A percentile compares a stretch with the other conserved stretches of the same genome.
These are phyloP conservation scores for Leccinum disarticulatum DNA, from an alignment of 768 basidiomycete genomes.

Conservation along the genomic window DNA sequence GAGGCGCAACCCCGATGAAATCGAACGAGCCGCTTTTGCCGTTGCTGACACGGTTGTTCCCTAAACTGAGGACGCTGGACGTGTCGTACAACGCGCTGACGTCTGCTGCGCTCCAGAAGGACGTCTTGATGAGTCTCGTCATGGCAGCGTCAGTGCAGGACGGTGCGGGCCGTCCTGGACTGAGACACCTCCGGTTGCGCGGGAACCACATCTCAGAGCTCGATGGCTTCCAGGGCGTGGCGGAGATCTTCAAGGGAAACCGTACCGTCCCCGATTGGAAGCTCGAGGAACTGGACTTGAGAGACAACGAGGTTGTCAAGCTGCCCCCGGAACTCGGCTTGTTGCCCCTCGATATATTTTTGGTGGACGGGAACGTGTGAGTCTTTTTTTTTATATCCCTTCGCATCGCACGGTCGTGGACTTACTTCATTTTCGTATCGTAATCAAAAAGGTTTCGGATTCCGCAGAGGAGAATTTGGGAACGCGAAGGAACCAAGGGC, in stretches of 20 bases:
- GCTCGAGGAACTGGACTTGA: slow-evolving; percentile 77
- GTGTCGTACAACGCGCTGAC: slow-evolving; percentile 75
- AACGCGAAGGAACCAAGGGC: slow-evolving; percentile 83
- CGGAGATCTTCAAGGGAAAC: slow-evolving; percentile 66
- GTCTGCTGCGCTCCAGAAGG: slow-evolving; percentile 47
- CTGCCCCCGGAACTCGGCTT: slow-evolving; percentile 70
- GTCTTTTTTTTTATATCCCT: slow-evolving; percentile 29
- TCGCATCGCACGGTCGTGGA: background rate
- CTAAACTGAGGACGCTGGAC: slow-evolving; percentile 65
- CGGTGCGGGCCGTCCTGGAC: slow-evolving; percentile 44
- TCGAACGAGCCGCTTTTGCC: slow-evolving; percentile 56
- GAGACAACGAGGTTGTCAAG: slow-evolving; percentile 78
- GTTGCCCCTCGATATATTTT: slow-evolving; percentile 73
- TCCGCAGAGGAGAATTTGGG: slow-evolving; percentile 80
- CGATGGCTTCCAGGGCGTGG: slow-evolving; percentile 59
- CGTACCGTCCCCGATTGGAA: slow-evolving; percentile 66
- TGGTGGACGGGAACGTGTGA: slow-evolving; percentile 84
- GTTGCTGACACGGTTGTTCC: slow-evolving; percentile 65
- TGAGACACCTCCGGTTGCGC: slow-evolving; percentile 63
- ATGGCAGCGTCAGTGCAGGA: slow-evolving; percentile 42
- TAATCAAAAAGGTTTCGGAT: slow-evolving; percentile 65
- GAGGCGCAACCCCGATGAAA: slow-evolving; percentile 40
- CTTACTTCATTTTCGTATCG: background rate
- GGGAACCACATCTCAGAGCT: slow-evolving; percentile 67
- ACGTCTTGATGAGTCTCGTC: slow-evolving; percentile 50